phyloP scores from a whole-genome alignment of 2,329 filamentous ascomycete species.

The Penicillium janthinellum region DNA sequence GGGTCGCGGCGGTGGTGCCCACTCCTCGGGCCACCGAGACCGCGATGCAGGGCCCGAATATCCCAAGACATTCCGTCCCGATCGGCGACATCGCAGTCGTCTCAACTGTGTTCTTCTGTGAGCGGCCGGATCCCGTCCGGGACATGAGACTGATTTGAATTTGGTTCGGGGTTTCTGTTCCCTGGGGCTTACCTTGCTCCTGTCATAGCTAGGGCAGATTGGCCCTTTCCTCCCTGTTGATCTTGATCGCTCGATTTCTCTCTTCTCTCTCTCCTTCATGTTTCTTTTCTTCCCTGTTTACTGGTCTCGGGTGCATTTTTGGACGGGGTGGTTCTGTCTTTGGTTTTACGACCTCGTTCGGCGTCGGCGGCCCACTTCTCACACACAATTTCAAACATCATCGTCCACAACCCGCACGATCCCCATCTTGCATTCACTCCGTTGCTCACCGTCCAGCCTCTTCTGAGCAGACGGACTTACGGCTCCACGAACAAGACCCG shows the following conservation, averaged over 20 bases:
- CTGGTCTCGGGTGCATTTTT: constrained; percentile 30
- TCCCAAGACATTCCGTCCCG: constrained; percentile 42
- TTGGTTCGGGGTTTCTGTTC: constrained; percentile 17
- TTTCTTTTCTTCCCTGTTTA: constrained; percentile 1
- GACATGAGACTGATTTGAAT: constrained; percentile 4
- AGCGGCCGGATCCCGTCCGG: constrained; percentile 27
- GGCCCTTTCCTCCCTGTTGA: constrained; percentile 11
- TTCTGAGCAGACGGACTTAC: neutral
- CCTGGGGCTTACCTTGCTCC: constrained; percentile 9
- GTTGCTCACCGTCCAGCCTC: neutral
- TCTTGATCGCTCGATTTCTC: neutral
- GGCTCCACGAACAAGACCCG: neutral
- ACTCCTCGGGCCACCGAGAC: constrained; percentile 39
- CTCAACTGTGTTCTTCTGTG: constrained; percentile 43
- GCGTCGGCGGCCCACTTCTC: constrained; percentile 23
- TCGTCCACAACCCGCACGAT: neutral
- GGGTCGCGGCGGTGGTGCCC: constrained; percentile 27
- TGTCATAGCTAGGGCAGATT: neutral
- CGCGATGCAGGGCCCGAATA: constrained; percentile 43
- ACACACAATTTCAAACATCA: neutral
- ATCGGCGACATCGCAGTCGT: constrained; percentile 39
- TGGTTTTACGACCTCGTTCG: constrained; percentile 27
- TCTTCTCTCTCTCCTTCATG: neutral
- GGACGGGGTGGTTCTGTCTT: constrained; percentile 30
- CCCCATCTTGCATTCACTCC: neutral